Evolutionary conservation across 768 basidiomycete genomes (phyloP).

Genomic region (Amyloporia xantha): DNA sequence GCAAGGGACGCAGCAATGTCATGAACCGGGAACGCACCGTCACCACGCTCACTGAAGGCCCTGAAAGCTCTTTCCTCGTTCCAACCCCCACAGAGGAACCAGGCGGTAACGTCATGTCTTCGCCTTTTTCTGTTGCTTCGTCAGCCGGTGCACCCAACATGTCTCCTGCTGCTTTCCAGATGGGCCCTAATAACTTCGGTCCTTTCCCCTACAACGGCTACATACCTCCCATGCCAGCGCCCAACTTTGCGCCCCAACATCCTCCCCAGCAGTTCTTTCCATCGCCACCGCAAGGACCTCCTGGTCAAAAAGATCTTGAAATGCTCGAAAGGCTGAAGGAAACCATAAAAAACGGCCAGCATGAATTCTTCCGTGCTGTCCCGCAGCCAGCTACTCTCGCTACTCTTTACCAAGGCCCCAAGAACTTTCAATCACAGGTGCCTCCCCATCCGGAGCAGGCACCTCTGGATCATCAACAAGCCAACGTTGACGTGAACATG

Average conservation of each 20-base stretch:
- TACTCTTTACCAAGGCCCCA: conserved; percentile 53
- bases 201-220: conserved; percentile 31
- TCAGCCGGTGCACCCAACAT: conserved; percentile 27
- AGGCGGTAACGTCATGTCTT: conserved; percentile 27
- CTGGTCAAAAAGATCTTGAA: conserved; percentile 64
- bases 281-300: conserved; percentile 27
- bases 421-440: conserved; percentile 23
- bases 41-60: conserved; percentile 56
- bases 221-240: conserved; percentile 27
- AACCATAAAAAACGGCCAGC: conserved; percentile 64
- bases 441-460: conserved; percentile 32
- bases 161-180: conserved; percentile 28
- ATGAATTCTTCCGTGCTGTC: conserved; percentile 60
- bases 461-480: conserved; percentile 12
- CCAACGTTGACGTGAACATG: not conserved
- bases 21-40: conserved; percentile 62
- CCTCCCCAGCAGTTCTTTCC: conserved; percentile 21
- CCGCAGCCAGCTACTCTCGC: conserved; percentile 63
- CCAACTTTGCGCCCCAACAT: conserved; percentile 13
- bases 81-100: conserved; percentile 48
- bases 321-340: conserved; percentile 70
- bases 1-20: conserved; percentile 47
- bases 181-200: conserved; percentile 25
- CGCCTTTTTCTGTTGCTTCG: conserved; percentile 32
- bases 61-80: conserved; percentile 46